phyloP scores from a whole-genome alignment of 2,329 filamentous ascomycete species.

The Lachnellula hyalina region DNA sequence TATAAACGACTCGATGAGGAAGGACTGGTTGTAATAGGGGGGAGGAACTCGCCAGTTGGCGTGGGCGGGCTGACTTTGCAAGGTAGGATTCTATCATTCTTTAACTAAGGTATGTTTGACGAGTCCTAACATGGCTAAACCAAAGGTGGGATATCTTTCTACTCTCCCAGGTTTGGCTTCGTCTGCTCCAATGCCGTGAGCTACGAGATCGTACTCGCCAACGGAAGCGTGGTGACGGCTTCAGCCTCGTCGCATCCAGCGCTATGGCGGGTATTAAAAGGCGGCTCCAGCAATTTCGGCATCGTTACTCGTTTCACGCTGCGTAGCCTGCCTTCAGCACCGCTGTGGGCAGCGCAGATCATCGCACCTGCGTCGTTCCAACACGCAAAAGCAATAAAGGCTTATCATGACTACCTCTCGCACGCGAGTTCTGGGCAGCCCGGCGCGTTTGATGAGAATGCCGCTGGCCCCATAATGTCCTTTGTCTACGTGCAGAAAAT shows the following conservation, averaged over 20 bases:
- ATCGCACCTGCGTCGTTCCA: background rate
- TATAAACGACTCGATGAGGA: background rate
- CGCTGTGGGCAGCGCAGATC: constrained; percentile 4
- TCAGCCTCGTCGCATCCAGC: constrained; percentile 6
- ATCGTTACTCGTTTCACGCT: constrained; percentile 12
- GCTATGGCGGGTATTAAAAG: constrained; percentile 12
- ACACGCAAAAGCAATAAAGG: background rate
- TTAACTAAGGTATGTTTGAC: no score
- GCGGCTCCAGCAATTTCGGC: constrained; percentile 12
- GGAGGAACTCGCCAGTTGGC: constrained; percentile 7
- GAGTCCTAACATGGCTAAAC: no score
- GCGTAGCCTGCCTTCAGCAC: constrained; percentile 8
- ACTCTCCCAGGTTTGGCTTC: constrained; percentile 9
- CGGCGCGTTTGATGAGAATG: constrained; percentile 5
- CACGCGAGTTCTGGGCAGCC: constrained; percentile 4
- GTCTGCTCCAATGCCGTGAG: constrained; percentile 6
- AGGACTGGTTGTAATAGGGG: constrained; percentile 4
- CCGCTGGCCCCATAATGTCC: constrained; percentile 3
- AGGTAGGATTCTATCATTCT: no score
- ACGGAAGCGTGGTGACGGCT: constrained; percentile 7
- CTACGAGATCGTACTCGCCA: constrained; percentile 40
- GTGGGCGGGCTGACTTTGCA: constrained; percentile 6
- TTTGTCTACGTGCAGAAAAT: constrained; percentile 5
- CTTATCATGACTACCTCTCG: constrained; percentile 1
- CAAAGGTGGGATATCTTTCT: constrained; percentile 11